Evolutionary conservation across 345 rosid species (phyloP), one percentile per base, ranked within the genome.

Genomic region (Chamaenerion angustifolium): DNA sequence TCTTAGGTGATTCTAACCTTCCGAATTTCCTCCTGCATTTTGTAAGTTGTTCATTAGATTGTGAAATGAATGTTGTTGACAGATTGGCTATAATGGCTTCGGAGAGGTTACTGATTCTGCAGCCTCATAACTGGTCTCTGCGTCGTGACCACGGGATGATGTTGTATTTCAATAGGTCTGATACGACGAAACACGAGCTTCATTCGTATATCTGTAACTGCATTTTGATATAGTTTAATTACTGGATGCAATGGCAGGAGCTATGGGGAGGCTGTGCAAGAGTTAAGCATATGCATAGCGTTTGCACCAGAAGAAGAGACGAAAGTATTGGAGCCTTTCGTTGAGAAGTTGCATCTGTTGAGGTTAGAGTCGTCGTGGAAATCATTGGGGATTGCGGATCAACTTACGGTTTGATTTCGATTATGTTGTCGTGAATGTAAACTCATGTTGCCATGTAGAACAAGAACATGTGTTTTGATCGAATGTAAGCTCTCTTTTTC

Each of bases 141-240:
- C 80, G 94, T 64, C 76, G 92, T 73, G 94, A 88, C 64, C 84
- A 79, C 35, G 96, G 96, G 42, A 76, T 88, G 94, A 88, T 88
- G 96, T 53, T 76, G 69, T 88, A 88, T 72, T 84, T 71, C 67
- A 72, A 35, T 15, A 83, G 82, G 96, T 82, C 69, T 11, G 16
- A 9, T 51, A 51, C 51, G 10, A 0, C 45, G 12, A n/a, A n/a
- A n/a, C n/a, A n/a, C n/a, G n/a, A n/a, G n/a, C n/a, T n/a, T n/a
- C n/a, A n/a, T n/a, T n/a, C n/a, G n/a, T n/a, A n/a, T n/a, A n/a
- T 12, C 25, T 6, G 1, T 13, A 16, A 25, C 3, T 3, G 3
- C 3, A 35, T 11, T 7, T 21, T 48, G 42, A 19, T 27, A 4
- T 4, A 44, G 5, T 49, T 13, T 49, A 49, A 27, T 40, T 15